phyloP scores from a whole-genome alignment of 2,329 filamentous ascomycete genomes.

The Sclerotinia spermophila region DNA sequence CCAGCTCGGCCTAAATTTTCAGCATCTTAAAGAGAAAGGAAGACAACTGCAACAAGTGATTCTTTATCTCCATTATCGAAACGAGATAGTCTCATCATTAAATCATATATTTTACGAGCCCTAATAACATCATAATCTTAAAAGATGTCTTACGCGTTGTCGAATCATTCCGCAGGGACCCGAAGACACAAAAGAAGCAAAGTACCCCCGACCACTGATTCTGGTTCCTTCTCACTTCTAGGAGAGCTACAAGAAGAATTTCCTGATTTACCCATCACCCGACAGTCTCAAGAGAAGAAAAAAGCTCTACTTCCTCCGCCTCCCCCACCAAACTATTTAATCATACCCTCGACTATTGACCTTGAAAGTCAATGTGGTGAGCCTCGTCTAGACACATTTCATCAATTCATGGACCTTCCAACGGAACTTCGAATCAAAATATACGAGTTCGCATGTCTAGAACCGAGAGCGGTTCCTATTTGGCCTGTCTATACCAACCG shows the following conservation, averaged over 20 bases:
- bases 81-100: neutral
- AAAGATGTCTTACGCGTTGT: neutral
- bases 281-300: neutral
- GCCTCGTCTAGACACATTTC: neutral
- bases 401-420: neutral
- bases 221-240: rapidly evolving
- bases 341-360: neutral
- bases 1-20: neutral
- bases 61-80: neutral
- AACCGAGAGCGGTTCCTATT: neutral
- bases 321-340: neutral
- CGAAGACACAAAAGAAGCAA: neutral
- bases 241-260: neutral
- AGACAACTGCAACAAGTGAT: neutral
- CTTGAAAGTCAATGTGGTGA: neutral
- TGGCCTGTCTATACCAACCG: neutral
- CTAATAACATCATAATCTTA: too few species aligned
- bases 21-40: neutral
- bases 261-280: neutral
- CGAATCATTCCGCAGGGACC: neutral
- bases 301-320: neutral
- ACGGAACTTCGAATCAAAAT: neutral
- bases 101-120: neutral
- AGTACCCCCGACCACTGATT: too few species aligned
- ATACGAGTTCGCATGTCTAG: neutral